Evolutionary conservation across 495 filamentous ascomycete species (phyloP).

Genomic region (Lophiostoma macrostomum): DNA sequence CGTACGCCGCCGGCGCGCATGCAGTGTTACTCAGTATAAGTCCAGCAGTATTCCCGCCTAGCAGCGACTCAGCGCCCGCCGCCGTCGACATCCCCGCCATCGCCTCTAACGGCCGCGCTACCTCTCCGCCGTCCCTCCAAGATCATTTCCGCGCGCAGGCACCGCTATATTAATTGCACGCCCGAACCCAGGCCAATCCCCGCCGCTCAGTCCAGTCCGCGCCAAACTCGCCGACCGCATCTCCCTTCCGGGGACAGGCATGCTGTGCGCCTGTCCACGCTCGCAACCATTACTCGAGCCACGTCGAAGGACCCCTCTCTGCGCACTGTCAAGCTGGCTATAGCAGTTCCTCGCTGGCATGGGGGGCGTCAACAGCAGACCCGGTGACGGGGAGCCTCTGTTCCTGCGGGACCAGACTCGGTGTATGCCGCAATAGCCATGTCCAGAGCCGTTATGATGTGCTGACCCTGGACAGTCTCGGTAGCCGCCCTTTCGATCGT

Average conservation of each 20-base stretch:
- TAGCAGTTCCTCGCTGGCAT: constrained; percentile 48
- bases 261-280: constrained; percentile 23
- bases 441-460: constrained; percentile 7
- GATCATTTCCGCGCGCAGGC: constrained; percentile 16
- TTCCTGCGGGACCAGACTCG: constrained; percentile 88
- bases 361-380: constrained; percentile 89
- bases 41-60: constrained; percentile 8
- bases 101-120: constrained; percentile 15
- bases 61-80: no score
- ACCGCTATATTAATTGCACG: constrained; percentile 28
- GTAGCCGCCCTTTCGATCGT: constrained; percentile 77
- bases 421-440: constrained; percentile 53
- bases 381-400: constrained; percentile 69
- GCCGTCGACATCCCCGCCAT: neutral
- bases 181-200: constrained; percentile 22
- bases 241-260: constrained; percentile 23
- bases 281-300: no score
- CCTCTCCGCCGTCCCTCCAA: constrained; percentile 9
- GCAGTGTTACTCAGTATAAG: constrained; percentile 19
- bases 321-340: constrained; percentile 18
- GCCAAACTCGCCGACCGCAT: neutral
- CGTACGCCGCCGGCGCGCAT: neutral
- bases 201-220: constrained; percentile 1
- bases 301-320: constrained; percentile 6
- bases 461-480: constrained; percentile 59